Percentiles rank a stretch among this genome's conserved stretches.
phyloP scores from a whole-genome alignment of 2,329 filamentous ascomycete species.

The Aureobasidium sp. region DNA sequence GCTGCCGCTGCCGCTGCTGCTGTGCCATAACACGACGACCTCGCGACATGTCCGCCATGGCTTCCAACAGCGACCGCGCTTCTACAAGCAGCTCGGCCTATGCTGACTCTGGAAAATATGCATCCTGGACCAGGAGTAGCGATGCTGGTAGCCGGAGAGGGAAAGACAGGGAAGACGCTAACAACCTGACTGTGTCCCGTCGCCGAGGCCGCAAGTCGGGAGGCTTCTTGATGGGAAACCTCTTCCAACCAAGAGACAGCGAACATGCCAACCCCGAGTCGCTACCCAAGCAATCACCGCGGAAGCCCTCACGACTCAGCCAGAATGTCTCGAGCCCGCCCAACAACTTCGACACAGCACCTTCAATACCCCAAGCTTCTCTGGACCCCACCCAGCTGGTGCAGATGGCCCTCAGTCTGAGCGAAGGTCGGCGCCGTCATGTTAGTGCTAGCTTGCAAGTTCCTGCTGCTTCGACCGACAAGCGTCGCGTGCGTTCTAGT shows the following conservation, averaged over 20 bases:
- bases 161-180: slow-evolving; percentile 14
- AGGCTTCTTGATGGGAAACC: slow-evolving; percentile 10
- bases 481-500: slow-evolving; percentile 13
- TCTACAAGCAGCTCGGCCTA: background rate
- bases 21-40: background rate
- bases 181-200: slow-evolving; percentile 1
- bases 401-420: slow-evolving; percentile 82
- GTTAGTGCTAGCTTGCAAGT: slow-evolving; percentile 50
- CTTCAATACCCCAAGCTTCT: slow-evolving; percentile 41
- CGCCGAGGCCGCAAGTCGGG: slow-evolving; percentile 1
- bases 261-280: background rate
- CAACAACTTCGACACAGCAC: background rate
- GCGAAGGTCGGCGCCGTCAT: slow-evolving; percentile 66
- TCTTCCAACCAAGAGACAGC: background rate
- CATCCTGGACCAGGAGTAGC: slow-evolving; percentile 6
- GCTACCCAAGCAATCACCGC: background rate
- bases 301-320: background rate
- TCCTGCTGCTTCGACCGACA: slow-evolving; percentile 24
- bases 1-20: background rate
- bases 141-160: background rate
- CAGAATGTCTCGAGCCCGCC: background rate
- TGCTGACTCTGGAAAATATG: slow-evolving; percentile 2
- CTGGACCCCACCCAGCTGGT: slow-evolving; percentile 84
- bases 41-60: background rate
- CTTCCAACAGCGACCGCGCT: slow-evolving; percentile 12